Evolutionary conservation across 495 filamentous ascomycete species (phyloP).

Genomic region (Podospora fimiseda): DNA sequence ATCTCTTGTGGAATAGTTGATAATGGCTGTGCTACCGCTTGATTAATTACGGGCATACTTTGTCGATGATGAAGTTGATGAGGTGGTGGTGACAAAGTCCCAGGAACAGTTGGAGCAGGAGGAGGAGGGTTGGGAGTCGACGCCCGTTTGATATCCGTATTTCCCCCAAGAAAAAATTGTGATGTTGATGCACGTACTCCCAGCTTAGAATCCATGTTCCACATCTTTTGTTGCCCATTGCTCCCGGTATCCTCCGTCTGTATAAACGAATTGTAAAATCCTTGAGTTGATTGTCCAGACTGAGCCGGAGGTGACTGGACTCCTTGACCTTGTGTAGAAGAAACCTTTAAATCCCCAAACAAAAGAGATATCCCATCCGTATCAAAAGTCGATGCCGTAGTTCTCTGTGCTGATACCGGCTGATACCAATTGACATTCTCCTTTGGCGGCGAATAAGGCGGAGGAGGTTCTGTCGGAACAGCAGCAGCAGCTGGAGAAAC

Average conservation of each 20-base stretch:
- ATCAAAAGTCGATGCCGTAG: neutral
- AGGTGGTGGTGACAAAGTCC: neutral
- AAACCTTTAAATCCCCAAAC: neutral
- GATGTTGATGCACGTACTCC: too few species aligned
- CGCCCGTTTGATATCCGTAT: neutral
- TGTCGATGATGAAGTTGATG: neutral
- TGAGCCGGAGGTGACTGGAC: neutral
- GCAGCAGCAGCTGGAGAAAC: too few species aligned
- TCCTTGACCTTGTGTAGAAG: neutral
- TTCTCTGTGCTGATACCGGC: neutral
- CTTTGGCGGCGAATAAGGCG: neutral
- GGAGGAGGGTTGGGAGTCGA: neutral
- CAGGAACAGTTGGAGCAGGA: neutral
- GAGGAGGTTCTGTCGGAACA: neutral
- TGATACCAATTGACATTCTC: neutral
- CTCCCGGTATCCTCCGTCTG: neutral
- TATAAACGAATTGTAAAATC: neutral
- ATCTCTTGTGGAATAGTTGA: slow-evolving; percentile 8
- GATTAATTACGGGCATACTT: neutral
- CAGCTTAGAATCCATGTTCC: too few species aligned
- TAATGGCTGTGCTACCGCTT: neutral
- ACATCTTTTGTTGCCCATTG: too few species aligned
- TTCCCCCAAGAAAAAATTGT: neutral
- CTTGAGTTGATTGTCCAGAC: neutral
- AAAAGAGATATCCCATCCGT: neutral